Base-by-base conservation (phyloP, 805 yeast genomes). In the Cyberlindnera saturnus region DNA sequence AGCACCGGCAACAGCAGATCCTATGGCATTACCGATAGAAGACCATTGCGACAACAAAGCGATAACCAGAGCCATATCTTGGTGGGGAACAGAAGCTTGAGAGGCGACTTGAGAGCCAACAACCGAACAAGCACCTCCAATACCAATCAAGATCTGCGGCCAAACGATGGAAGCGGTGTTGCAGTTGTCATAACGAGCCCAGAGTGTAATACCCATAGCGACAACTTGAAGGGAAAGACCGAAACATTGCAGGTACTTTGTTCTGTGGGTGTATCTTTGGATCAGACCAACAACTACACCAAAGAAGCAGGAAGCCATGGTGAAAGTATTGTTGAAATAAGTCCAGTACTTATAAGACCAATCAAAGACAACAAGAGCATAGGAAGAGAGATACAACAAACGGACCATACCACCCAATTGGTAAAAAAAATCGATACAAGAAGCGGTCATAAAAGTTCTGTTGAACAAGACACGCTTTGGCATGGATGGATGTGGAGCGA, bases 81-180 rank as follows among this genome's bases (percentile, higher is more conserved):
- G 67, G 47, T 63, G 67, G 36, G 69, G 69, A 28, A 70, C 72
- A 16, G 71, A 63, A 4, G 70, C 71, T 49, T 66, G 69, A 1
- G 65, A 60, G 6, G 71, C 64, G 17, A 67, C 61, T 40, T 57
- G 59, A 6, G 69, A 54, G 35, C 67, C 68, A 43, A 67, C 54
- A 37, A 59, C 65, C 16, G 63, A 53, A 39, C 61, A 61, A 32
- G 71, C 67, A 49, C 70, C 74, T 30, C 69, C 74, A 35, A 67
- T 58, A 47, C 71, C 67, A 33, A 62, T 55, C 40, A 68, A 51
- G 32, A 68, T 55, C 47, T 64, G 68, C 38, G 58, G 49, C 57
- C 60, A 54, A 14, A 64, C 62, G n/a, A 66, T 49, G 3, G 62
- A 52, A 11, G 37, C 52, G 9, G 51, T 47, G n/a, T 43, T 16